Evolutionary conservation across 2,329 filamentous ascomycete genomes (phyloP).

Genomic region (Drechslera avenae): DNA sequence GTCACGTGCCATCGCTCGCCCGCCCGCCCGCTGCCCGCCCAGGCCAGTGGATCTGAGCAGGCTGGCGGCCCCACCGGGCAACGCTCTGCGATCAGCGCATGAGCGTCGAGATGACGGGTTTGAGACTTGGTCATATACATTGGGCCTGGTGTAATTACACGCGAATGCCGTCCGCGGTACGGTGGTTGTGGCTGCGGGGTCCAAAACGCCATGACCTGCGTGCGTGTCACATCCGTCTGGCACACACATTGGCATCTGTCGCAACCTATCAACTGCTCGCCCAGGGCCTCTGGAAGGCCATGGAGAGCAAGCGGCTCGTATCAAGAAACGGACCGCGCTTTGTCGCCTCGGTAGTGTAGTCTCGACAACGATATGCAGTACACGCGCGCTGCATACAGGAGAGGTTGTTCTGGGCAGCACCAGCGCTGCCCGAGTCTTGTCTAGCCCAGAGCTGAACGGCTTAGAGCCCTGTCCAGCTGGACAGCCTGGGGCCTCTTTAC

Average conservation of each 20-base stretch:
- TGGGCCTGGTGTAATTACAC: background rate
- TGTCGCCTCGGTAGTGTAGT: background rate
- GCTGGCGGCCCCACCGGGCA: slow-evolving; percentile 11
- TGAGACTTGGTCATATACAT: background rate
- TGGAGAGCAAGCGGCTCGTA: too few relatives aligned
- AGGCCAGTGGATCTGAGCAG: slow-evolving; percentile 6
- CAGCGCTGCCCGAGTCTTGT: too few relatives aligned
- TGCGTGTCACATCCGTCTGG: slow-evolving; percentile 6
- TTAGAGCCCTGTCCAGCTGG: too few relatives aligned
- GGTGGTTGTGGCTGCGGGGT: slow-evolving; percentile 4
- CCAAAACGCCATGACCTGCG: slow-evolving; percentile 12
- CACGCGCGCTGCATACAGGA: too few relatives aligned
- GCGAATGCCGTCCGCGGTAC: background rate
- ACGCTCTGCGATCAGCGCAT: slow-evolving; percentile 6
- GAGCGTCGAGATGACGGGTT: background rate
- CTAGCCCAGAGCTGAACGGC: too few relatives aligned
- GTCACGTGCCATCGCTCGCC: slow-evolving; percentile 7
- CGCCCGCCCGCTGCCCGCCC: background rate
- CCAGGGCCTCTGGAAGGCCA: background rate
- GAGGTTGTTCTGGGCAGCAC: too few relatives aligned
- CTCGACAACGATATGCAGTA: background rate
- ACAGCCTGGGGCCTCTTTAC: slow-evolving; percentile 22
- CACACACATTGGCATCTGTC: slow-evolving; percentile 4
- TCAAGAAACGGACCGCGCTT: too few relatives aligned
- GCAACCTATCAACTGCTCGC: background rate